Conservation (phyloP, 2,329 filamentous ascomycete genomes). For the Sarocladiaceae sp. region DNA sequence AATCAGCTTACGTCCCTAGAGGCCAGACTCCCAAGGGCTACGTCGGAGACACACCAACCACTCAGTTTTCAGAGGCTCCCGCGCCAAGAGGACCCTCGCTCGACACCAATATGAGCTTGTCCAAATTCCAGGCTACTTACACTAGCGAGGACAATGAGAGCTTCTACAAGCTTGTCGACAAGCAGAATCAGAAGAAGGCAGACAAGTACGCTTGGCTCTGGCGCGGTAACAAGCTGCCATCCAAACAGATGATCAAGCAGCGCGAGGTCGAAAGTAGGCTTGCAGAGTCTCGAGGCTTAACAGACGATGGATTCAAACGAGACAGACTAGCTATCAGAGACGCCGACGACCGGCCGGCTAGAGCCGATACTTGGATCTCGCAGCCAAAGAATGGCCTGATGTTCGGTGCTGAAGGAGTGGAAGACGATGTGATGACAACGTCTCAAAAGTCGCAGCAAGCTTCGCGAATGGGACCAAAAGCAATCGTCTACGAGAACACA, state of each 20-base stretch:
- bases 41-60: conserved; percentile 67
- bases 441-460: conserved; percentile 61
- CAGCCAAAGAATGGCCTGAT: conserved; percentile 78
- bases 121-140: conserved; percentile 84
- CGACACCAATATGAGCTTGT: conserved; percentile 73
- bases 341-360: conserved; percentile 64
- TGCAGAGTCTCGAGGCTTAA: conserved; percentile 36
- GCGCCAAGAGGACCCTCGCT: conserved; percentile 40
- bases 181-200: conserved; percentile 76
- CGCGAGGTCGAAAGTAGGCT: conserved; percentile 54
- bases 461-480: conserved; percentile 70
- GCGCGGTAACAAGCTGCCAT: conserved; percentile 77
- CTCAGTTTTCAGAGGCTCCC: conserved; percentile 36
- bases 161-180: conserved; percentile 87
- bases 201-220: conserved; percentile 89
- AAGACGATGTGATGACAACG: conserved; percentile 54
- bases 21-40: conserved; percentile 58
- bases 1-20: conserved; percentile 12
- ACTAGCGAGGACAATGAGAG: conserved; percentile 98
- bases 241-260: conserved; percentile 69
- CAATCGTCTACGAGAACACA: conserved; percentile 78
- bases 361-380: conserved; percentile 69
- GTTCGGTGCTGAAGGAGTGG: conserved; percentile 67
- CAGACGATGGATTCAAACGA: conserved; percentile 50
- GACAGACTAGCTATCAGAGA: conserved; percentile 60